phyloP scores from a whole-genome alignment of 306 rosid species.

The Corylus americana region DNA sequence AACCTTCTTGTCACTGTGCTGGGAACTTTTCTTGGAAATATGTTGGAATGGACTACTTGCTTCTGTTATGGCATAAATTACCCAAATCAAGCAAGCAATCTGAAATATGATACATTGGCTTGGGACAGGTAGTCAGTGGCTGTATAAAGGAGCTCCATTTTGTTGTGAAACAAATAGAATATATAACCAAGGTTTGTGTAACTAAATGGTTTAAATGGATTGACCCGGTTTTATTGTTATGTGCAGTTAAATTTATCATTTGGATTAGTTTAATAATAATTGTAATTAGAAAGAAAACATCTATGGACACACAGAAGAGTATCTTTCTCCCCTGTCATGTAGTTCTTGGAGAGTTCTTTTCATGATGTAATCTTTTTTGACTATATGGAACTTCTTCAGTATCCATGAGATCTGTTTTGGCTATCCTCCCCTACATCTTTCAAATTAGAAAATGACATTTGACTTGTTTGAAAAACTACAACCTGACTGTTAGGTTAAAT shows the following conservation, averaged over 20 bases:
- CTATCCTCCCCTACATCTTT: background rate
- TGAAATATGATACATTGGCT: no score
- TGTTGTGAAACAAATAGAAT: background rate
- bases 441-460: background rate
- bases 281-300: background rate
- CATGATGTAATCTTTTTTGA: background rate
- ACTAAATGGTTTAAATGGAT: background rate
- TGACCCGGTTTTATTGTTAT: background rate
- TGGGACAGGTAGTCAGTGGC: no score
- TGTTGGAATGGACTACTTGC: background rate
- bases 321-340: background rate
- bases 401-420: background rate
- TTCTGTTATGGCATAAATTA: background rate
- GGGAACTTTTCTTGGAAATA: background rate
- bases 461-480: background rate
- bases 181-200: background rate
- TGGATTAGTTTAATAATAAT: background rate
- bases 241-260: background rate
- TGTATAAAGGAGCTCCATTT: background rate
- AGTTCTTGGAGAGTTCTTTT: background rate
- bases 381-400: background rate
- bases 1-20: background rate
- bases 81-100: background rate
- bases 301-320: background rate
- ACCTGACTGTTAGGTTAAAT: no score